Conservation (phyloP, 192 early-diverging fungal genomes). For the Backusella westeae region DNA sequence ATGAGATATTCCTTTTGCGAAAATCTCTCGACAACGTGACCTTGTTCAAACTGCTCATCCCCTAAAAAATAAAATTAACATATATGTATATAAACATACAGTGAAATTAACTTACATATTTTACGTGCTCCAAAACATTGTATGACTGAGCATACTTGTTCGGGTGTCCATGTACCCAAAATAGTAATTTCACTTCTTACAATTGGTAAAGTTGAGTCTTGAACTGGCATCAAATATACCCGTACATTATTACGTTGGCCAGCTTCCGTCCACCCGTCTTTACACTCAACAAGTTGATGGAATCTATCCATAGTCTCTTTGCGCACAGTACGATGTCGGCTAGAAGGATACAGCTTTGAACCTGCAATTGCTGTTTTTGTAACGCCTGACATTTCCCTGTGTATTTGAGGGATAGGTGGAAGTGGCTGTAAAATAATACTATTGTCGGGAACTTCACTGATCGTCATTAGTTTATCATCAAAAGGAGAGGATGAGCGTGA, state of each 20-base stretch:
- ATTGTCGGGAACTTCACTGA: neutral
- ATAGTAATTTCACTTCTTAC: constrained; percentile 42
- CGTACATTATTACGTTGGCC: constrained; percentile 34
- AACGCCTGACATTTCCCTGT: neutral
- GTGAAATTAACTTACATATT: constrained; percentile 25
- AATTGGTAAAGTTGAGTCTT: constrained; percentile 38
- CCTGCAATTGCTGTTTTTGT: constrained; percentile 10
- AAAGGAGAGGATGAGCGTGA: constrained; percentile 7
- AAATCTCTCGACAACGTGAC: constrained; percentile 42
- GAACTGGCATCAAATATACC: constrained; percentile 37
- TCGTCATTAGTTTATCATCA: constrained; percentile 17
- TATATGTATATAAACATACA: neutral
- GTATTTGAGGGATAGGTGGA: neutral
- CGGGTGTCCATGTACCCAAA: constrained; percentile 39
- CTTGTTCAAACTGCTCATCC: constrained; percentile 48
- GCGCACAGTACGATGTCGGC: constrained; percentile 37
- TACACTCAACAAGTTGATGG: constrained; percentile 34
- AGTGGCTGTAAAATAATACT: neutral
- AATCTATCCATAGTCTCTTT: constrained; percentile 30
- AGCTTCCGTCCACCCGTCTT: constrained; percentile 38
- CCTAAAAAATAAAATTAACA: constrained; percentile 12
- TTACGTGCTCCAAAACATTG: constrained; percentile 41
- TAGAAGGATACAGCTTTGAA: constrained; percentile 29
- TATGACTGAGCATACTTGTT: constrained; percentile 46
- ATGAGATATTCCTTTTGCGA: constrained; percentile 43